Base-by-base conservation (phyloP, 306 rosid species). In the Corylus heterophylla region DNA sequence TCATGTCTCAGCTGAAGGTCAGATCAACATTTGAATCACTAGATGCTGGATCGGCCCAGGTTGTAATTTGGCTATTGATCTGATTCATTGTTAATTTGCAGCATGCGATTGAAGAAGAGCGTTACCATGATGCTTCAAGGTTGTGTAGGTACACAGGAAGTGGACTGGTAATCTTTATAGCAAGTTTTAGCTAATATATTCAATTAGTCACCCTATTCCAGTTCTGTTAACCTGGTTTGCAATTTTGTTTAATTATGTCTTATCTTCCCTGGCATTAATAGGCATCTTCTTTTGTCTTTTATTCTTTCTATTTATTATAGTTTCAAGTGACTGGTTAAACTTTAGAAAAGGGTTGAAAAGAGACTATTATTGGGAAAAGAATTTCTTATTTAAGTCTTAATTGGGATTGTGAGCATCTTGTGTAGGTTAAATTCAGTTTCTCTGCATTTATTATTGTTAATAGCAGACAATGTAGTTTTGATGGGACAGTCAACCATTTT, bases 61-160 rank as follows among this genome's bases (percentile, higher is more conserved):
- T 73, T 14, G 45, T 70, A 69, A 29, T 54, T 67, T 78, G 72
- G 68, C 61, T 64, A 7, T 81, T 85, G 12, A 79, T 78, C 20
- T 63, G 11, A 27, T 39, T 17, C 50, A 55, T 66, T 76, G 3
- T 73, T 3, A 69, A 14, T 37, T 73, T 89, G 83, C 91, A 96
- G 99, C 84, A 67, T 85, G 98, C 98, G 5, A 87, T 96, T 51
- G 93, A 89, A 16, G 96, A 96, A 77, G 99, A 96, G 80, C 93
- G 97, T 18, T 96, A 96, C 81, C 97, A 80, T 67, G 98, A 93
- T 86, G 99, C 99, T 50, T 96, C 94, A 11, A 90, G 71, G 78
- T 87, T 96, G 85, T 96, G 98, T 50, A 91, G 76, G 83, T 75
- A 87, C 81, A 90, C 98, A 11, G 99, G 99, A 87, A 96, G 99